These are phyloP conservation scores for Dendrobium nobile DNA, from an alignment of 106 monocot genomes.

Conservation along the genomic window DNA sequence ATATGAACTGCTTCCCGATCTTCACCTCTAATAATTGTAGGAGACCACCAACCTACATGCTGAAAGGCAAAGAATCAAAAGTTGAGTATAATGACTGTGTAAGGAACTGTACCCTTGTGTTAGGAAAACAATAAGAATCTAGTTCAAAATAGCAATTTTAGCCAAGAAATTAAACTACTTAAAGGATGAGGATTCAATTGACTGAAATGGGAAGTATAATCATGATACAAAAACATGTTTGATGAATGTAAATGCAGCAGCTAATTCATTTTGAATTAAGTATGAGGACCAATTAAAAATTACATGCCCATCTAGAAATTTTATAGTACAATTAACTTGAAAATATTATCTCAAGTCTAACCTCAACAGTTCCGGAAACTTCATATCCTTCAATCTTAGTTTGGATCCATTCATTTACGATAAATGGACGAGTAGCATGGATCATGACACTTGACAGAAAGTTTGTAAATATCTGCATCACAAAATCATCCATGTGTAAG, in stretches of 20 bases:
- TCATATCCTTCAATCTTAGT: constrained; percentile 93
- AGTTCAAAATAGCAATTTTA: neutral
- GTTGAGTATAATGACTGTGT: neutral
- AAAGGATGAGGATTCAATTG: neutral
- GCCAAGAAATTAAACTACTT: neutral
- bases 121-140: neutral
- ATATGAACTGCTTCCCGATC: constrained; percentile 97
- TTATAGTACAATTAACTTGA: neutral
- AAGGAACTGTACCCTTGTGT: neutral
- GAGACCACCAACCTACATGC: constrained; percentile 99
- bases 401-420: constrained; percentile 94
- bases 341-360: constrained; percentile 24
- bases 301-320: neutral
- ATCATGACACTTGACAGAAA: constrained; percentile 97
- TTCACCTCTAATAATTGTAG: constrained; percentile 93
- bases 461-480: constrained; percentile 91
- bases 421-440: constrained; percentile 94
- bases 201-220: neutral
- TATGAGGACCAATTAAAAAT: neutral
- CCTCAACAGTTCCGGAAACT: constrained; percentile 96
- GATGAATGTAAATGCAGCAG: neutral
- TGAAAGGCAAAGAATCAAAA: constrained; percentile 18
- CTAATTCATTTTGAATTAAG: neutral
- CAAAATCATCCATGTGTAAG: neutral
- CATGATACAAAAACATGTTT: neutral